A percentile compares a stretch with the other conserved stretches of the same genome.
phyloP scores from a whole-genome alignment of 139 green algal species.

The Parachlorella kessleri region DNA sequence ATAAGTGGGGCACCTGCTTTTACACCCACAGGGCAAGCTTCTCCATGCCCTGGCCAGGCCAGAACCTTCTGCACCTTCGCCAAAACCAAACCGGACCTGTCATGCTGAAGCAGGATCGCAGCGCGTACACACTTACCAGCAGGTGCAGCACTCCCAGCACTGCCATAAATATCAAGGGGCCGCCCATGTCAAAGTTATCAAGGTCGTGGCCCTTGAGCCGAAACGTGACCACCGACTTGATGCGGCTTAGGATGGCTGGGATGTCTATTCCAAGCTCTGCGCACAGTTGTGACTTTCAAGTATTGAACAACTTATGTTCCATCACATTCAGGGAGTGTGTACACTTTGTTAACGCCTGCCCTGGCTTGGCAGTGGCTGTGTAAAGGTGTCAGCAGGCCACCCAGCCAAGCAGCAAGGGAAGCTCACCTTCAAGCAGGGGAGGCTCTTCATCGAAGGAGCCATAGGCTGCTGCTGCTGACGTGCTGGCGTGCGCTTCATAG shows the following conservation, averaged over 20 bases:
- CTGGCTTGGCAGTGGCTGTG: neutral
- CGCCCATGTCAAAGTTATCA: constrained; percentile 89
- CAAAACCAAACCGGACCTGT: too few relatives aligned
- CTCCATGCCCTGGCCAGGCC: neutral
- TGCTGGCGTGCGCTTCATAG: neutral
- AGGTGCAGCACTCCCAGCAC: constrained; percentile 80
- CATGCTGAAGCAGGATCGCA: too few relatives aligned
- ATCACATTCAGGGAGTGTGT: neutral
- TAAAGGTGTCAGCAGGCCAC: neutral
- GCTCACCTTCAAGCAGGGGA: constrained; percentile 81
- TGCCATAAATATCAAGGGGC: constrained; percentile 83
- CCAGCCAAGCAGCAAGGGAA: too few relatives aligned
- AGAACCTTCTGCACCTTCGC: too few relatives aligned
- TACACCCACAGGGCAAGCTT: too few relatives aligned
- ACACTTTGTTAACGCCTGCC: neutral
- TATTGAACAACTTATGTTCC: neutral
- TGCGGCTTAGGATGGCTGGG: constrained; percentile 75
- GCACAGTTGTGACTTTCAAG: neutral
- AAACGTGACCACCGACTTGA: constrained; percentile 67
- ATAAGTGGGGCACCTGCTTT: too few relatives aligned
- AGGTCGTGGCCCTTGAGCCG: constrained; percentile 58
- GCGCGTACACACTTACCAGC: constrained; percentile 77
- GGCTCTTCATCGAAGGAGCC: constrained; percentile 85
- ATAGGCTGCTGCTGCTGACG: constrained; percentile 27
- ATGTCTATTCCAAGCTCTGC: constrained; percentile 96